Conservation (phyloP, 2,329 filamentous ascomycete genomes). For the Fusarium papillatum region DNA sequence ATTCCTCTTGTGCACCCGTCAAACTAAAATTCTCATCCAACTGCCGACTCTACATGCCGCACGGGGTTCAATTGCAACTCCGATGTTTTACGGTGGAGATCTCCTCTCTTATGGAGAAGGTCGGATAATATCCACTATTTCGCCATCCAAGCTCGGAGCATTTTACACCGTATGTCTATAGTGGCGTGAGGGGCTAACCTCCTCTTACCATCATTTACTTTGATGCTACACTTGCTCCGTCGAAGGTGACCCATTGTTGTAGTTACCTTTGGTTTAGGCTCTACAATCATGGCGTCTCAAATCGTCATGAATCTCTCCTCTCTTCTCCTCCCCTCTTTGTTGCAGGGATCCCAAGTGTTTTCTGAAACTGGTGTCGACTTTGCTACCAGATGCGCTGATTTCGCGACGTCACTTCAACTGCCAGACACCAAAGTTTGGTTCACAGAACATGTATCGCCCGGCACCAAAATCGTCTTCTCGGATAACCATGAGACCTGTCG, state of each 20-base stretch:
- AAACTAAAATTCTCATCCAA: background rate
- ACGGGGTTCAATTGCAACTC: background rate
- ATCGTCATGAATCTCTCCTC: slow-evolving; percentile 10
- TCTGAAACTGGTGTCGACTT: slow-evolving; percentile 15
- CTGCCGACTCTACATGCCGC: background rate
- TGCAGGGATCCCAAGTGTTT: slow-evolving; percentile 15
- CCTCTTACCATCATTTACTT: background rate
- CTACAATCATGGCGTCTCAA: background rate
- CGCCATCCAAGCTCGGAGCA: background rate
- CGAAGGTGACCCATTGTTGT: background rate
- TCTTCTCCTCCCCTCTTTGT: slow-evolving; percentile 11
- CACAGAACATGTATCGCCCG: slow-evolving; percentile 30
- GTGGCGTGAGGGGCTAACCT: background rate
- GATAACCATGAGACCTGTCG: slow-evolving; percentile 30
- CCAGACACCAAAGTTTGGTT: slow-evolving; percentile 37
- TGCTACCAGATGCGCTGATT: slow-evolving; percentile 25
- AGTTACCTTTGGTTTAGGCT: background rate
- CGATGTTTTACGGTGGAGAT: background rate
- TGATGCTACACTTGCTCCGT: too few species aligned
- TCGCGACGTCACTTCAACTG: slow-evolving; percentile 24
- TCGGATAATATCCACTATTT: background rate
- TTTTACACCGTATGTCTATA: background rate
- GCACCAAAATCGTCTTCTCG: slow-evolving; percentile 24
- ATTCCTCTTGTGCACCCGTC: background rate
- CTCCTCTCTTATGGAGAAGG: background rate